These are phyloP conservation scores for Haplosporangium sp. DNA, from an alignment of 371 early-diverging fungal genomes.

Conservation along the genomic window DNA sequence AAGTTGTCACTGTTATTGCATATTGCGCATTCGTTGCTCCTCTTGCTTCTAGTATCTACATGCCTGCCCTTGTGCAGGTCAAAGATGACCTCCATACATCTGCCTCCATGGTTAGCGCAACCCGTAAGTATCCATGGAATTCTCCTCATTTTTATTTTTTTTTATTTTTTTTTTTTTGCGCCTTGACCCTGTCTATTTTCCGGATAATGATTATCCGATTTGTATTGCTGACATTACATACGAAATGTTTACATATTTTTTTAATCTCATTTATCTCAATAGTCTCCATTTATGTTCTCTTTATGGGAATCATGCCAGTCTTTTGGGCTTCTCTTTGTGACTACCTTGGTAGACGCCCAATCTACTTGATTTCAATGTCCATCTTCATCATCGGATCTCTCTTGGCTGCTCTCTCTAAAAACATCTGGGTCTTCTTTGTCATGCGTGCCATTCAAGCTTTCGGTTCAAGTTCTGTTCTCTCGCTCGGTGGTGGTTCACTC, in stretches of 20 bases:
- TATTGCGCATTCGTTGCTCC: constrained; percentile 54
- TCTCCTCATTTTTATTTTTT: neutral
- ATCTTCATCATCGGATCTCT: constrained; percentile 71
- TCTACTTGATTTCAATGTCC: constrained; percentile 69
- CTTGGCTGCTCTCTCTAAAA: constrained; percentile 66
- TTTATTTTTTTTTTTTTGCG: too few species aligned
- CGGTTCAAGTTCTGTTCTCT: constrained; percentile 73
- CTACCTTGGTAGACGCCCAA: constrained; percentile 70
- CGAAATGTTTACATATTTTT: neutral
- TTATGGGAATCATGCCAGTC: constrained; percentile 49
- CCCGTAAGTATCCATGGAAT: constrained; percentile 25
- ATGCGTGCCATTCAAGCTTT: constrained; percentile 76
- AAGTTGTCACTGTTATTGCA: constrained; percentile 49
- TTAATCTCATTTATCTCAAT: constrained; percentile 6
- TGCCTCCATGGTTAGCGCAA: constrained; percentile 42
- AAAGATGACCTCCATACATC: constrained; percentile 52
- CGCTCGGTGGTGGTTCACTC: constrained; percentile 77
- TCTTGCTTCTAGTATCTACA: constrained; percentile 55
- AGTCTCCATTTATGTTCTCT: constrained; percentile 51
- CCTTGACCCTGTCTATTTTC: neutral
- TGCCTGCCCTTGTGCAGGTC: constrained; percentile 57
- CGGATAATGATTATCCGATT: too few species aligned
- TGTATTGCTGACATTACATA: too few species aligned
- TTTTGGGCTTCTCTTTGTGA: constrained; percentile 79
- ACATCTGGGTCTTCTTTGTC: constrained; percentile 61